Conservation (phyloP, 2,329 filamentous ascomycete genomes). For the Cladophialophora psammophila region DNA sequence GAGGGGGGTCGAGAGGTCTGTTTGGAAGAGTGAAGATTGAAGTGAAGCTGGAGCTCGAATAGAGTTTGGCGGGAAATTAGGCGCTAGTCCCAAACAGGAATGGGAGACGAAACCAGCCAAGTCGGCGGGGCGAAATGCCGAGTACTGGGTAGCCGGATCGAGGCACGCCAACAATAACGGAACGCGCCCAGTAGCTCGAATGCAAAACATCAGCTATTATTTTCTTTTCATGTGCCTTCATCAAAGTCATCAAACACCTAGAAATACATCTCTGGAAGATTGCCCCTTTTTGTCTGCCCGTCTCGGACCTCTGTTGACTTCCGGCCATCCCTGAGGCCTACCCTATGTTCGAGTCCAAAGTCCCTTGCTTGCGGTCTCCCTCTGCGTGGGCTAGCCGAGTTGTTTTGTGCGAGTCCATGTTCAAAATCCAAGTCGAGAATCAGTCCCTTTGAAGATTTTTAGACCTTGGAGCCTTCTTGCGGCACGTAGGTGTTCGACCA, state of each 20-base stretch:
- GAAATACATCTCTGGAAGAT: constrained; percentile 16
- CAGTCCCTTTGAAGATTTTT: neutral
- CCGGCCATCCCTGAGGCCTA: neutral
- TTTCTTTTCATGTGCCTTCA: constrained; percentile 10
- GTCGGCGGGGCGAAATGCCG: neutral
- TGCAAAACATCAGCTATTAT: neutral
- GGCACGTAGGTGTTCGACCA: constrained; percentile 38
- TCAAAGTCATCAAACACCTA: constrained; percentile 13
- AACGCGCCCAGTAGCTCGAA: neutral
- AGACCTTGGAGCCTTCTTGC: constrained; percentile 11
- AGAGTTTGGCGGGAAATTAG: constrained; percentile 21
- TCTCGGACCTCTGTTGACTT: neutral
- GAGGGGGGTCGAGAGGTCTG: neutral
- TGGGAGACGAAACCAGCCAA: neutral
- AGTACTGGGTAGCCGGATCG: neutral
- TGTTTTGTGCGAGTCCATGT: neutral
- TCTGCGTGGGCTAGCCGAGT: neutral
- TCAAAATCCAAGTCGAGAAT: neutral
- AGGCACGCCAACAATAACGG: neutral
- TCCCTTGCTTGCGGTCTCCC: neutral
- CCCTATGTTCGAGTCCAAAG: too few species aligned
- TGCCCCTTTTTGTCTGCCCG: neutral
- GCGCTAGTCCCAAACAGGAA: constrained; percentile 12
- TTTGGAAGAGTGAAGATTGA: constrained; percentile 1
- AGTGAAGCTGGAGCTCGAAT: constrained; percentile 1